phyloP scores from a whole-genome alignment of 352 stramenopile species.

The Phytophthora ohioensis region DNA sequence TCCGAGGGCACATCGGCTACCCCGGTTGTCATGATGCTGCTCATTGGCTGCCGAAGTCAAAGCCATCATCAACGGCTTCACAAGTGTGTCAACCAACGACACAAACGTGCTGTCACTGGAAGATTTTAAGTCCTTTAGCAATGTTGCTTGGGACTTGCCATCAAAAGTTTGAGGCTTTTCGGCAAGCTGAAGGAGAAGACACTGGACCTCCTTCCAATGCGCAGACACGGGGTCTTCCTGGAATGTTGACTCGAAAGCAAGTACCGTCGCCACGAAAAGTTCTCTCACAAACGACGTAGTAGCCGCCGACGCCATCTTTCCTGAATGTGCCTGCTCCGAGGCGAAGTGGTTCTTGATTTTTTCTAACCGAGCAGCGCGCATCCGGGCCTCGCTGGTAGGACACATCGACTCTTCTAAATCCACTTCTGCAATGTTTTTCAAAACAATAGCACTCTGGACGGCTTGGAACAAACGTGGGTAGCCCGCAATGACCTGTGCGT shows the following conservation, averaged over 20 bases:
- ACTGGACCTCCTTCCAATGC: slow-evolving; percentile 42
- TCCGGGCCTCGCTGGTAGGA: slow-evolving; percentile 59
- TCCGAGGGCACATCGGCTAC: slow-evolving; percentile 43
- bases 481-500: slow-evolving; percentile 49
- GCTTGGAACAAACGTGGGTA: slow-evolving; percentile 69
- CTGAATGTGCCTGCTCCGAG: slow-evolving; percentile 22
- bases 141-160: slow-evolving; percentile 17
- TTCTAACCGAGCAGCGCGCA: slow-evolving; percentile 56
- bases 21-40: not conserved
- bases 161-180: slow-evolving; percentile 30
- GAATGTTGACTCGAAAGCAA: slow-evolving; percentile 68
- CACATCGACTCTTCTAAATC: slow-evolving; percentile 68
- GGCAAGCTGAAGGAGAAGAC: slow-evolving; percentile 33
- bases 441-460: slow-evolving; percentile 59
- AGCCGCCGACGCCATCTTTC: slow-evolving; percentile 24
- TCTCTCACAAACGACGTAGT: slow-evolving; percentile 50
- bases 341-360: slow-evolving; percentile 65
- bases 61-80: slow-evolving; percentile 46
- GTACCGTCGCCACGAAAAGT: slow-evolving; percentile 58
- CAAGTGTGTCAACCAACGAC: slow-evolving; percentile 46
- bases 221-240: slow-evolving; percentile 2
- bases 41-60: slow-evolving; percentile 24
- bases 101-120: slow-evolving; percentile 52
- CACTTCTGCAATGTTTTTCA: slow-evolving; percentile 70
- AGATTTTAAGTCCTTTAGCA: slow-evolving; percentile 44